Evolutionary conservation across 176 grass and related monocot genomes (phyloP).

Genomic region (Avena insularis): DNA sequence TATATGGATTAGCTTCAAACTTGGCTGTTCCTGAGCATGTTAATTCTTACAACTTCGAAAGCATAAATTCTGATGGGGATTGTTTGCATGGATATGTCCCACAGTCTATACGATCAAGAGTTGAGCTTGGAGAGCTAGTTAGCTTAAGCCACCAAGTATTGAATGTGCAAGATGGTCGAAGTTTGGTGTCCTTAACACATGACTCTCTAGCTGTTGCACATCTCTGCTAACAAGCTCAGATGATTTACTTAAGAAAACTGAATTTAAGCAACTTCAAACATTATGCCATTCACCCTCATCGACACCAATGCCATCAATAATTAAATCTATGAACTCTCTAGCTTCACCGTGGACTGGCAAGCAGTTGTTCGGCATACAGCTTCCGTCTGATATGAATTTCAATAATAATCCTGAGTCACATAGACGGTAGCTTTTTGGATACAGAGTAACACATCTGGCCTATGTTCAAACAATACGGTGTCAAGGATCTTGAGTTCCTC

Average conservation of each 20-base stretch:
- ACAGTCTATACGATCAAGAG: constrained; percentile 60
- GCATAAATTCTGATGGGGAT: constrained; percentile 66
- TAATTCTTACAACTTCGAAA: constrained; percentile 70
- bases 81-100: constrained; percentile 47
- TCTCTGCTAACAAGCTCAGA: not conserved
- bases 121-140: constrained; percentile 67
- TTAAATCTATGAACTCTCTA: not conserved
- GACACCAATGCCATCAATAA: not conserved
- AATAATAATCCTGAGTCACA: not conserved
- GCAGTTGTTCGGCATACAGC: not conserved
- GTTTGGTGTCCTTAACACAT: not conserved
- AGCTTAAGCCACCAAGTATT: constrained; percentile 64
- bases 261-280: not conserved
- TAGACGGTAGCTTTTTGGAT: too few species aligned
- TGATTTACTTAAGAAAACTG: not conserved
- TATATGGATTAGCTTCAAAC: constrained; percentile 52
- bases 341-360: not conserved
- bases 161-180: constrained; percentile 72
- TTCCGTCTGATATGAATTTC: not conserved
- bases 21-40: constrained; percentile 65
- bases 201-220: not conserved
- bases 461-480: too few species aligned
- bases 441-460: too few species aligned
- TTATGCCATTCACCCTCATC: not conserved
- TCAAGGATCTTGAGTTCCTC: too few species aligned